Evolutionary conservation across 331 rosid genomes (phyloP), one percentile per base, ranked within the genome.

Genomic region (Phaseolus coccineus): DNA sequence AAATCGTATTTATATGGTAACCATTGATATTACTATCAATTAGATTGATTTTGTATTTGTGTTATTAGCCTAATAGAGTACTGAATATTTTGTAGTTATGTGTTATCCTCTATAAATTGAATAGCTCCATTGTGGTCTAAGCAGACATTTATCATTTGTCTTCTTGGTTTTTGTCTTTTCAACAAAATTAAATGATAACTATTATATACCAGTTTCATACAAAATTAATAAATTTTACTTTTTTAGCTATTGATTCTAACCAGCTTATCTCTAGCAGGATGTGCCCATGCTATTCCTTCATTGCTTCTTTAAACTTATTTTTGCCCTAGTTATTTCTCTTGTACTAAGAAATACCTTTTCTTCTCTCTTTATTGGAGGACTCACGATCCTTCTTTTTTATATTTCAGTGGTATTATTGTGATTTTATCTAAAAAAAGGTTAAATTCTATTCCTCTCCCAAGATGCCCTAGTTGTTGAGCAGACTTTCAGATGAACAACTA

Each of bases 251-350:
- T 47, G 53, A 46, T 46, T 57, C 52, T 59, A 33, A 15, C 64
- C 64, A 47, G 77, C 55, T 79, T 27, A 48, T 79, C 27, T 44
- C 61, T 61, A 31, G 71, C 16, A 11, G 12, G 39, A 58, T 22
- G 28, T 15, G 64, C 57, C 53, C 28, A 2, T 39, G 25, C 9
- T 46, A 30, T 53, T 42, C 52, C 10, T 48, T 4, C 31, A 25
- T 33, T 47, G 39, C 46, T 79, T 55, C 35, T 79, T 62, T 58
- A 61, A 58, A 39, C 53, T 57, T 50, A 55, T 42, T 63, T 30
- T 50, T 4, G 4, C 47, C 31, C 31, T 31, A n/a, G 2, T 50
- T 46, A 35, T 47, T 30, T 7, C 28, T 48, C 58, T 61, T 61
- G 47, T 74, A n/a, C 40, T n/a, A 0, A 22, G 70, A 28, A 59